Conservation (phyloP, 2,329 filamentous ascomycete genomes). For the Diplodia mutila region DNA sequence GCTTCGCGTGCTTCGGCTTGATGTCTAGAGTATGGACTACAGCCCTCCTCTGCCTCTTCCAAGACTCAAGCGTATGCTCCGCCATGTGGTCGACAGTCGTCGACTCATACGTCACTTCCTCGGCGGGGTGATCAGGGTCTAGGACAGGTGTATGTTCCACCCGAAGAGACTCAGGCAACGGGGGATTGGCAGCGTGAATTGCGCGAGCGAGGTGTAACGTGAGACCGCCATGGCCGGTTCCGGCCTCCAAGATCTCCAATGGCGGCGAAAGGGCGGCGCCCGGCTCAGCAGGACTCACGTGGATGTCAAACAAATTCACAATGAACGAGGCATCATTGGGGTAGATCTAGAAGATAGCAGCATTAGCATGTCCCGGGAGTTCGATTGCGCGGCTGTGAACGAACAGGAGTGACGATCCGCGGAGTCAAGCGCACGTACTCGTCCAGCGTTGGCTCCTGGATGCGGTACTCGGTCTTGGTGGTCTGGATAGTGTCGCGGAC, state of each 20-base stretch:
- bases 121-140: constrained; percentile 30
- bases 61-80: constrained; percentile 29
- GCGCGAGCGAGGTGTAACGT: constrained; percentile 76
- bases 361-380: background rate
- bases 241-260: constrained; percentile 79
- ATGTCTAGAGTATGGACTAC: constrained; percentile 77
- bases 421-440: constrained; percentile 72
- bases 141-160: constrained; percentile 29
- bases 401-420: constrained; percentile 75
- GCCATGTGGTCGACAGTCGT: constrained; percentile 29
- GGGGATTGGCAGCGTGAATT: constrained; percentile 72
- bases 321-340: constrained; percentile 75
- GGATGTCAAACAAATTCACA: constrained; percentile 74
- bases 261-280: constrained; percentile 39
- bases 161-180: constrained; percentile 44
- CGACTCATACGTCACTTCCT: constrained; percentile 24
- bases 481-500: constrained; percentile 63
- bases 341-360: constrained; percentile 61
- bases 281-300: constrained; percentile 55
- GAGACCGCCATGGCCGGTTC: constrained; percentile 81
- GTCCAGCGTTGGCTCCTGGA: constrained; percentile 69
- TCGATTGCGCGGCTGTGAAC: constrained; percentile 31
- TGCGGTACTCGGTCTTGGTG: constrained; percentile 55
- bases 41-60: constrained; percentile 57
- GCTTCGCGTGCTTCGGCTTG: constrained; percentile 62